Conservation (phyloP, 495 filamentous ascomycete genomes). For the Rusavskia elegans region DNA sequence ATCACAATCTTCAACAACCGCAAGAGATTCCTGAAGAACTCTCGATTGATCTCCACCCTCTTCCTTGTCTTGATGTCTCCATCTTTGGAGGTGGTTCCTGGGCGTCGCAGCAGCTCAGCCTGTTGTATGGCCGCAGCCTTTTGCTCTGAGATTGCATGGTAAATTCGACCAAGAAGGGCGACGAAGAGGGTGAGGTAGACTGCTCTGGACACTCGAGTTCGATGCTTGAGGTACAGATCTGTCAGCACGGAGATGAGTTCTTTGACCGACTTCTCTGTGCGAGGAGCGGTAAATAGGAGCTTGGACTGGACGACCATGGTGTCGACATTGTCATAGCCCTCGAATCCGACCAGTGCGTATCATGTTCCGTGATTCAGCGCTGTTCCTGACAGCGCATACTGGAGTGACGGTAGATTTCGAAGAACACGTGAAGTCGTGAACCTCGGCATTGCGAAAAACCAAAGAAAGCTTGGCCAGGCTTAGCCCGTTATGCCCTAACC, state of each 20-base stretch:
- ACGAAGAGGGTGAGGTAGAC: constrained; percentile 87
- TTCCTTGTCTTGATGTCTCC: constrained; percentile 39
- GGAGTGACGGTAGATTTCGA: no score
- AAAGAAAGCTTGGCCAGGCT: no score
- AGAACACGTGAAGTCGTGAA: no score
- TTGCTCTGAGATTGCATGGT: constrained; percentile 82
- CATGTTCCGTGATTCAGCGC: no score
- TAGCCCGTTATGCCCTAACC: no score
- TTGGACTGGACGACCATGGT: constrained; percentile 73
- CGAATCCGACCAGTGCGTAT: no score
- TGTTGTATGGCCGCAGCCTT: constrained; percentile 70
- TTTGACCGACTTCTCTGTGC: constrained; percentile 56
- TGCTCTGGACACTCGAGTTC: constrained; percentile 75
- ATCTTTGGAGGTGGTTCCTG: constrained; percentile 29
- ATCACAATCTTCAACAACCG: constrained; percentile 73
- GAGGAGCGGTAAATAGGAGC: constrained; percentile 33
- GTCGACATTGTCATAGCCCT: background rate
- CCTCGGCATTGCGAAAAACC: no score
- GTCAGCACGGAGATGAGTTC: constrained; percentile 58
- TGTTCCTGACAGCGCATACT: no score
- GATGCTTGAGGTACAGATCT: constrained; percentile 64
- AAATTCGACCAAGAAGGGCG: constrained; percentile 75
- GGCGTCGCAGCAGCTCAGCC: constrained; percentile 40
- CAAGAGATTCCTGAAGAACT: constrained; percentile 82
- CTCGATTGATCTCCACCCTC: constrained; percentile 84